A percentile compares a stretch with the other conserved stretches of the same genome.
Conservation (phyloP, 805 yeast genomes). For the Metschnikowia dekortorum region DNA sequence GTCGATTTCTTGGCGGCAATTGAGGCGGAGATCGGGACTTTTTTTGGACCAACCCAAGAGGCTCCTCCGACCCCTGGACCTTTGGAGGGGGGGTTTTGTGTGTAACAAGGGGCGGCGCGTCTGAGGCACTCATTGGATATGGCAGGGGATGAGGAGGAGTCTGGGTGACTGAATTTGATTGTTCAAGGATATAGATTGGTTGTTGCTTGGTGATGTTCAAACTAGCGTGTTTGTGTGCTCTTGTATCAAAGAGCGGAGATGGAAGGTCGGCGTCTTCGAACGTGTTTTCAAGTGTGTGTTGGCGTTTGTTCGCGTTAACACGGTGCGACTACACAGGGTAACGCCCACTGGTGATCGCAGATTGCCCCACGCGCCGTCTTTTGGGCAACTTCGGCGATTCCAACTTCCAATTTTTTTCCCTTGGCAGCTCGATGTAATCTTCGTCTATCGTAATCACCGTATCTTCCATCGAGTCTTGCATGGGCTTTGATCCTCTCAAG, state of each 20-base stretch:
- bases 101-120: not conserved
- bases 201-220: not conserved
- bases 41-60: not conserved
- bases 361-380: not conserved
- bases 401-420: not conserved
- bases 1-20: not conserved
- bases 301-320: not conserved
- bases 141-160: not conserved
- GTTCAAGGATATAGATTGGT: not conserved
- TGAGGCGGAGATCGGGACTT: not conserved
- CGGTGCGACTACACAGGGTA: not conserved
- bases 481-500: no score
- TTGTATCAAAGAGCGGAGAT: not conserved
- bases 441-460: not conserved
- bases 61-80: not conserved
- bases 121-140: not conserved
- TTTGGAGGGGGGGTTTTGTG: not conserved
- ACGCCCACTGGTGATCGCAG: not conserved
- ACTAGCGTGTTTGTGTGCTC: not conserved
- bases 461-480: not conserved
- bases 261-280: not conserved
- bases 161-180: not conserved
- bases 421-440: not conserved
- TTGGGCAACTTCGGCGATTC: not conserved
- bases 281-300: not conserved